Evolutionary conservation across 352 stramenopile genomes (phyloP).

Genomic region (Pythium sukuiense): DNA sequence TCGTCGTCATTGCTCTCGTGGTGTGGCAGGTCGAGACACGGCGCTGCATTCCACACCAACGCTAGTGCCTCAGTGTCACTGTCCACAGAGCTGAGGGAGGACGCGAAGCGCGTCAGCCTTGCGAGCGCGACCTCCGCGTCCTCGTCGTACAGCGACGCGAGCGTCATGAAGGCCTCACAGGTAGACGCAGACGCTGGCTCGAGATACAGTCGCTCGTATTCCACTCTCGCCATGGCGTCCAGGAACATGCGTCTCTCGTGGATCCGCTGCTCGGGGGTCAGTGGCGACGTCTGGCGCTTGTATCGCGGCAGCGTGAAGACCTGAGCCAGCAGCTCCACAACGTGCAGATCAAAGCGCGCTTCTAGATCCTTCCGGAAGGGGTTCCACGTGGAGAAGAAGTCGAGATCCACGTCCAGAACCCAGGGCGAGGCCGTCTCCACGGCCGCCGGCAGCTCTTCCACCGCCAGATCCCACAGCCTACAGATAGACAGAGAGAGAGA

Average conservation of each 20-base stretch:
- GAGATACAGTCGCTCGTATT: constrained; percentile 20
- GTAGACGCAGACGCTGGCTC: background rate
- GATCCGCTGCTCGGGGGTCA: constrained; percentile 24
- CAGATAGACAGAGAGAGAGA: background rate
- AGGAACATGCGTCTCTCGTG: constrained; percentile 36
- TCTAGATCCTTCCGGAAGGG: constrained; percentile 77
- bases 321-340: constrained; percentile 25
- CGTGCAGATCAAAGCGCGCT: background rate
- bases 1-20: constrained; percentile 59
- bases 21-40: constrained; percentile 69
- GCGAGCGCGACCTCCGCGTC: background rate
- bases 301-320: constrained; percentile 49
- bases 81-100: background rate
- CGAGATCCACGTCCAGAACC: constrained; percentile 86
- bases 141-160: constrained; percentile 36
- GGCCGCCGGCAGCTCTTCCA: constrained; percentile 2
- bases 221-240: constrained; percentile 36
- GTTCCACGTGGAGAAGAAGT: constrained; percentile 90
- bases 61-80: constrained; percentile 25
- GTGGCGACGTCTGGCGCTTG: constrained; percentile 26
- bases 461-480: constrained; percentile 38
- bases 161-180: constrained; percentile 12
- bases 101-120: background rate
- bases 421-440: constrained; percentile 24
- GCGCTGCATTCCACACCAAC: constrained; percentile 48